Evolutionary conservation across 2,329 filamentous ascomycete species (phyloP).

Genomic region (Microcera coccophila): DNA sequence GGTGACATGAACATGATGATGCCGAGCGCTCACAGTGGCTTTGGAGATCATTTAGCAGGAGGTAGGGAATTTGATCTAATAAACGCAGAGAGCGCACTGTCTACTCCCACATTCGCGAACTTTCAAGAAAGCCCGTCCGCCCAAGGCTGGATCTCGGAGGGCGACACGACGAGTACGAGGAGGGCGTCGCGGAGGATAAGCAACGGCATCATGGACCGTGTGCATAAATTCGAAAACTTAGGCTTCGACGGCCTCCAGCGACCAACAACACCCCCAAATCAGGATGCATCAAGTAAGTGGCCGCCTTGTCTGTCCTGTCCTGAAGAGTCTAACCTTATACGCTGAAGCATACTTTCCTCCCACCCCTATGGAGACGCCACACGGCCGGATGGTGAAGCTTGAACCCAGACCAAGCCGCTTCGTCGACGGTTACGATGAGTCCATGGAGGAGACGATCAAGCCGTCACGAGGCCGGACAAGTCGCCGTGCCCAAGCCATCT

Average conservation of each 20-base stretch:
- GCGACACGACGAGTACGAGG: conserved; percentile 41
- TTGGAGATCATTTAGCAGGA: conserved; percentile 38
- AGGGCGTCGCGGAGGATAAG: conserved; percentile 50
- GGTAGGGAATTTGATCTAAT: conserved; percentile 47
- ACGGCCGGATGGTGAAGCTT: conserved; percentile 43
- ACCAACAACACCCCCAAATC: conserved; percentile 60
- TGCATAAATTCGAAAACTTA: conserved; percentile 56
- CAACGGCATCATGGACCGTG: conserved; percentile 58
- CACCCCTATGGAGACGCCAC: conserved; percentile 64
- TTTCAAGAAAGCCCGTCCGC: conserved; percentile 46
- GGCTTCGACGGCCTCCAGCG: conserved; percentile 43
- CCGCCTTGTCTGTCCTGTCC: conserved; percentile 1
- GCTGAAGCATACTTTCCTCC: conserved; percentile 58
- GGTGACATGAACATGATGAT: conserved; percentile 43
- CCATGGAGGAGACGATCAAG: conserved; percentile 64
- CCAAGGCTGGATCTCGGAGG: conserved; percentile 50
- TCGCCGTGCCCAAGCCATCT: conserved; percentile 47
- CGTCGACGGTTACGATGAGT: conserved; percentile 59
- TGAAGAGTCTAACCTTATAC: conserved; percentile 8
- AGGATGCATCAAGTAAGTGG: conserved; percentile 56
- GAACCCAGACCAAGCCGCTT: conserved; percentile 46
- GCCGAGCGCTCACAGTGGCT: conserved; percentile 45
- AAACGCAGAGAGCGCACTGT: conserved; percentile 42
- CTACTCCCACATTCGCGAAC: conserved; percentile 48
- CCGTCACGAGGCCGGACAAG: conserved; percentile 44